These are phyloP conservation scores for Flaveria ramosissima DNA, from an alignment of 129 eudicot genomes.

Conservation along the genomic window DNA sequence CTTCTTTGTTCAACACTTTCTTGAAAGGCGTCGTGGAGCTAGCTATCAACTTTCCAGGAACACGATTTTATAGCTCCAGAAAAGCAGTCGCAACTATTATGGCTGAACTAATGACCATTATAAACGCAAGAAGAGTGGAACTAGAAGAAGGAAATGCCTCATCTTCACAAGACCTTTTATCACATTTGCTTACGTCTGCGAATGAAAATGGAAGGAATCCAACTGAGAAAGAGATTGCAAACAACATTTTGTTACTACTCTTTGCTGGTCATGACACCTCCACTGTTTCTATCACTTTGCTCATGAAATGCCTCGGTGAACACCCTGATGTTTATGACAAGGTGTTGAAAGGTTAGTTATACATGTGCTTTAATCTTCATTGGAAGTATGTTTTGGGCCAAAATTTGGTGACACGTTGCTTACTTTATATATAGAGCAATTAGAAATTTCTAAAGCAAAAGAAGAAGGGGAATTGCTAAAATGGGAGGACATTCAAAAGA, in stretches of 20 bases:
- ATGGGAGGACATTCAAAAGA: slow-evolving; percentile 63
- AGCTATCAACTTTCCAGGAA: slow-evolving; percentile 27
- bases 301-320: slow-evolving; percentile 19
- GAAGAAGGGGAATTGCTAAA: slow-evolving; percentile 34
- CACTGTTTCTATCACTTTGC: slow-evolving; percentile 18
- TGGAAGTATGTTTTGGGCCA: too few species aligned
- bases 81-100: slow-evolving; percentile 22
- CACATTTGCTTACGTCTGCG: slow-evolving; percentile 14
- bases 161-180: slow-evolving; percentile 23
- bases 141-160: background rate
- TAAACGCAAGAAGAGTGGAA: slow-evolving; percentile 15
- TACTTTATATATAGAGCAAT: slow-evolving; percentile 39
- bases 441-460: slow-evolving; percentile 42
- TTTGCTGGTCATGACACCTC: slow-evolving; percentile 34
- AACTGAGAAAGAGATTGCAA: slow-evolving; percentile 20
- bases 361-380: too few species aligned
- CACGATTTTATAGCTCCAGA: slow-evolving; percentile 18
- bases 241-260: slow-evolving; percentile 22
- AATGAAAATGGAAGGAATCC: background rate
- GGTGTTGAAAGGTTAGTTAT: slow-evolving; percentile 27
- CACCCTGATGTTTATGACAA: slow-evolving; percentile 32
- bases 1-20: slow-evolving; percentile 10
- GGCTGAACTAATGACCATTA: background rate
- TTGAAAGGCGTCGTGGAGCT: slow-evolving; percentile 17
- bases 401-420: too few species aligned